Base-by-base conservation (phyloP, 257 asterid genomes). In the Plectranthus barbatus region DNA sequence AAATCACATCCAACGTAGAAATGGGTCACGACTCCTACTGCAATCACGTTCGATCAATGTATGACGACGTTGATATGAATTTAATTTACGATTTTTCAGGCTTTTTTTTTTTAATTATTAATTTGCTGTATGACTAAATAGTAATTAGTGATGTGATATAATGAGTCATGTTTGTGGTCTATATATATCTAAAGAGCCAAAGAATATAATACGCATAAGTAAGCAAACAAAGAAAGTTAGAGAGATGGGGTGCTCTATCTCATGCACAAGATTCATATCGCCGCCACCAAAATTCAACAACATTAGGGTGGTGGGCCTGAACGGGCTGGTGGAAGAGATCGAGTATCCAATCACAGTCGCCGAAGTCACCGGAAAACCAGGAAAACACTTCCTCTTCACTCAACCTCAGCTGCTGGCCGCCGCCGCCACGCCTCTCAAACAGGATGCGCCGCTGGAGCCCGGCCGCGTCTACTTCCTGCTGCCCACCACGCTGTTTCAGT, bases 381-480 rank as follows among this genome's bases (percentile, higher is more conserved):
- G 63, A 3, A 74, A 59, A 1, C 84, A 81, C 58, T 70, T 84
- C 5, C 48, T 84, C 14, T 74, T 77, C 78, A 80, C 84, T 42
- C 79, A 70, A 7, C 60, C 79, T 7, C 80, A 82, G 72, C 77
- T 82, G n/a, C 77, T 84, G 66, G 51, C 75, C 71, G 36, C 62
- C 23, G 74, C 71, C 24, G 62, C 84, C 4, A 62, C 66, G 24
- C 86, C 86, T 40, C 84, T 81, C 4, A 65, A 65, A 20, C 49
- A 45, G 13, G 65, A 76, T 7, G n/a, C 67, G 9, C 45, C 55
- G 24, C 64, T 86, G 29, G 82, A 83, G 64, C 72, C 66, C 0
- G 80, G 85, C 59, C 52, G 69, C 14, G 44, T 76, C 15, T 83
- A 79, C 62, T 83, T 86, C 77, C 23, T 81, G 68, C 79, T 86